Evolutionary conservation across 352 stramenopile genomes (phyloP).

Genomic region (Nothophytophthora sp.): DNA sequence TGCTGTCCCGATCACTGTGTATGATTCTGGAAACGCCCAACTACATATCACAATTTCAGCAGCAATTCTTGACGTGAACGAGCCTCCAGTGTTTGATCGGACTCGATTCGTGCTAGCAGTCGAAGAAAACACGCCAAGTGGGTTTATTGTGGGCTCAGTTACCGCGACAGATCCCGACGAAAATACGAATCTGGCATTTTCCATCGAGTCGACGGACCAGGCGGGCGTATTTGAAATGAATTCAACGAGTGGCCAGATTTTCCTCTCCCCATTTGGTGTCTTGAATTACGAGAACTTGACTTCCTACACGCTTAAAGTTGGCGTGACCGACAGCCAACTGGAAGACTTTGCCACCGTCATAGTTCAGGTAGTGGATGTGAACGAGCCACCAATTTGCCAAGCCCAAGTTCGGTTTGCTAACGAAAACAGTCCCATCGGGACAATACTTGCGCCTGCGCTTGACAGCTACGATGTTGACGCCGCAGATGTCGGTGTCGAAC

Average conservation of each 20-base stretch:
- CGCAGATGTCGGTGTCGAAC: slow-evolving; percentile 1
- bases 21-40: slow-evolving; percentile 13
- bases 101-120: slow-evolving; percentile 5
- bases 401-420: slow-evolving; percentile 11
- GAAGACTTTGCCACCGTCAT: slow-evolving; percentile 2
- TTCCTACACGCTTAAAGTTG: slow-evolving; percentile 10
- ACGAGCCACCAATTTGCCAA: slow-evolving; percentile 19
- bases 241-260: slow-evolving; percentile 4
- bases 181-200: slow-evolving; percentile 6
- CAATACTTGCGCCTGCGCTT: slow-evolving; percentile 8
- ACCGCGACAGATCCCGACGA: slow-evolving; percentile 17
- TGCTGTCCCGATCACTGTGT: slow-evolving; percentile 10
- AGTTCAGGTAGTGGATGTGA: slow-evolving; percentile 17
- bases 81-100: slow-evolving; percentile 17
- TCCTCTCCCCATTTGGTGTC: not conserved
- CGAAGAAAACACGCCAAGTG: slow-evolving; percentile 11
- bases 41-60: slow-evolving; percentile 10
- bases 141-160: slow-evolving; percentile 6
- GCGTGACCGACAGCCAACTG: slow-evolving; percentile 13
- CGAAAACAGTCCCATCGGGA: slow-evolving; percentile 21
- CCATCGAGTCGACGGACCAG: not conserved
- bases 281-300: slow-evolving; percentile 15
- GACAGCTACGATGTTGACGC: slow-evolving; percentile 12
- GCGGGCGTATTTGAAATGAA: slow-evolving; percentile 5
- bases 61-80: slow-evolving; percentile 17